A percentile compares a stretch with the other conserved stretches of the same genome.
Evolutionary conservation across 2,329 filamentous ascomycete species (phyloP).

Genomic region (Epichloe glyceriae): DNA sequence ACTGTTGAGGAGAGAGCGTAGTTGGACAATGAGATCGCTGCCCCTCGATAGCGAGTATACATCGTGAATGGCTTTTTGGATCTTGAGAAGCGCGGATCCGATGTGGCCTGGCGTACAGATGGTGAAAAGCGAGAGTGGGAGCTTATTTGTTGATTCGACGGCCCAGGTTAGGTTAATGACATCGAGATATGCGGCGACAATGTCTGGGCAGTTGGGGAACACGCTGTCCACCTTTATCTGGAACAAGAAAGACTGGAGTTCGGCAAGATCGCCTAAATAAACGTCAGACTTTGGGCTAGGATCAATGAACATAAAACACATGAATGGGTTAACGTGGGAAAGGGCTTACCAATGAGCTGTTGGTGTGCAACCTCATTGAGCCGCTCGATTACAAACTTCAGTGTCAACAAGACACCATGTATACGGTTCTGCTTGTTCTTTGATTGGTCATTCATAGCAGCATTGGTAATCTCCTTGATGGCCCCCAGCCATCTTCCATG

Average conservation of each 20-base stretch:
- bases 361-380: conserved; percentile 33
- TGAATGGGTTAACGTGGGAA: no score
- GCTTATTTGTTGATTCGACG: conserved; percentile 13
- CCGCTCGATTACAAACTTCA: conserved; percentile 44
- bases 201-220: conserved; percentile 24
- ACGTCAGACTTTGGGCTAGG: background rate
- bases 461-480: conserved; percentile 24
- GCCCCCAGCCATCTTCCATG: conserved; percentile 33
- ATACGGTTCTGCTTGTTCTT: conserved; percentile 34
- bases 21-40: conserved; percentile 10
- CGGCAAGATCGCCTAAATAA: conserved; percentile 17
- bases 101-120: conserved; percentile 8
- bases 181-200: conserved; percentile 33
- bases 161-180: conserved; percentile 29
- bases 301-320: background rate
- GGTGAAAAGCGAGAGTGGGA: conserved; percentile 11
- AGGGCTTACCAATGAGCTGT: conserved; percentile 27
- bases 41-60: conserved; percentile 21
- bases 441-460: conserved; percentile 14
- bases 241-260: conserved; percentile 18
- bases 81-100: conserved; percentile 26
- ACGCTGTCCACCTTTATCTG: conserved; percentile 13
- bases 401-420: conserved; percentile 44
- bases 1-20: conserved; percentile 17
- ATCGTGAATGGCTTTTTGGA: conserved; percentile 23